Conservation (phyloP, 1,284 basidiomycete genomes). For the Melampsora larici-populina region DNA sequence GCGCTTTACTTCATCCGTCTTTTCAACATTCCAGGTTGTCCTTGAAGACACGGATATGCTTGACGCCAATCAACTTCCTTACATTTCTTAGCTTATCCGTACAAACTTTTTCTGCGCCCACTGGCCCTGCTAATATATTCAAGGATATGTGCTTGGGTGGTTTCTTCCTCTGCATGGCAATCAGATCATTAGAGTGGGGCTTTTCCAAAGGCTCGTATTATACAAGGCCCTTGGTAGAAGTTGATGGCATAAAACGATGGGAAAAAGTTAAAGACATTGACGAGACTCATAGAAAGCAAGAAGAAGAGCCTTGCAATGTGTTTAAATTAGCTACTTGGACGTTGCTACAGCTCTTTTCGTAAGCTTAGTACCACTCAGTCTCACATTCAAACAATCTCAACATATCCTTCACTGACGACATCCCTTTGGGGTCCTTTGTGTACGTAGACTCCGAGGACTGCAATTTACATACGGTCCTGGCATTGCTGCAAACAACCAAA, state of each 20-base stretch:
- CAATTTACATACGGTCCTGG: not conserved
- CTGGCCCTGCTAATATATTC: no score
- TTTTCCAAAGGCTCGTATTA: constrained; percentile 1
- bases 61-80: no score
- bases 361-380: no score
- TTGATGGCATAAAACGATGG: not conserved
- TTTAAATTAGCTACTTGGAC: not conserved
- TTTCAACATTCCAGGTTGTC: no score
- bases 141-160: no score
- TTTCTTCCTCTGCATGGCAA: not conserved
- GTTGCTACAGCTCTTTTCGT: not conserved
- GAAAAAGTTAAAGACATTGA: not conserved
- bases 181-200: not conserved
- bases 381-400: no score
- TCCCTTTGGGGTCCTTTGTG: not conserved
- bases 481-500: not conserved
- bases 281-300: no score
- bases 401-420: not conserved
- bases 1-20: no score
- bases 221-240: not conserved
- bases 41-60: no score
- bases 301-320: no score
- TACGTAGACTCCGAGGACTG: not conserved
- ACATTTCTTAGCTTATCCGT: no score
- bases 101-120: no score